Evolutionary conservation across 257 asterid species (phyloP).

Genomic region (Catharanthus roseus): DNA sequence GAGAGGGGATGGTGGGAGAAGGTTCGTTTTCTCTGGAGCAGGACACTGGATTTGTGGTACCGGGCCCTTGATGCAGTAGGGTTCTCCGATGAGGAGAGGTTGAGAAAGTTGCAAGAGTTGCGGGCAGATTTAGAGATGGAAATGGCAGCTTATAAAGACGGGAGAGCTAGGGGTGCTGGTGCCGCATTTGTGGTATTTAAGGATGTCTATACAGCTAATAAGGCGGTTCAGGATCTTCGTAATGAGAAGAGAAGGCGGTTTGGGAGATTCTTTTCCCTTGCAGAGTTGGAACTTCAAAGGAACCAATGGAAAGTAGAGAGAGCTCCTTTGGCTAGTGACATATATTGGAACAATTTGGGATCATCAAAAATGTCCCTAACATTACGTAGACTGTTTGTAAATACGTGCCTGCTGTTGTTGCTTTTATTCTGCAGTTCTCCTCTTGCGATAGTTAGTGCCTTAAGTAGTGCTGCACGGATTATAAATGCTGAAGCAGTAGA

Average conservation of each 20-base stretch:
- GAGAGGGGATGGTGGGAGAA: constrained; percentile 41
- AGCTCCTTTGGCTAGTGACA: constrained; percentile 93
- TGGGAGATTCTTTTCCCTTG: constrained; percentile 80
- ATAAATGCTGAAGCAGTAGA: constrained; percentile 95
- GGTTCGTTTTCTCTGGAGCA: constrained; percentile 39
- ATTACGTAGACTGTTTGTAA: constrained; percentile 72
- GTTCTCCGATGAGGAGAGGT: constrained; percentile 79
- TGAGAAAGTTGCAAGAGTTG: constrained; percentile 84
- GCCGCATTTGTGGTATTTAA: constrained; percentile 93
- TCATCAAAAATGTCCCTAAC: constrained; percentile 77
- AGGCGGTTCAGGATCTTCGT: constrained; percentile 84
- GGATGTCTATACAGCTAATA: constrained; percentile 86
- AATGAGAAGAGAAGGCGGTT: constrained; percentile 76
- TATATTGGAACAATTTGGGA: constrained; percentile 96
- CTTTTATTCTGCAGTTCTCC: constrained; percentile 98
- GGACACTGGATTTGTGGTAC: constrained; percentile 57
- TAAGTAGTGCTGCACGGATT: constrained; percentile 77
- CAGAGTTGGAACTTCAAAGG: constrained; percentile 86
- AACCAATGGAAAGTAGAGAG: constrained; percentile 98
- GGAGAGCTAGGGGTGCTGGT: constrained; percentile 93
- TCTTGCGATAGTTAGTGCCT: constrained; percentile 77
- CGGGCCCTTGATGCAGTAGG: constrained; percentile 58
- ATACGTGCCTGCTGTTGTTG: constrained; percentile 68
- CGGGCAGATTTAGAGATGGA: constrained; percentile 99
- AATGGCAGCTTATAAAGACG: constrained; percentile 97